These are phyloP conservation scores for Podospora sp. DNA, from an alignment of 495 filamentous ascomycete species.

Conservation along the genomic window DNA sequence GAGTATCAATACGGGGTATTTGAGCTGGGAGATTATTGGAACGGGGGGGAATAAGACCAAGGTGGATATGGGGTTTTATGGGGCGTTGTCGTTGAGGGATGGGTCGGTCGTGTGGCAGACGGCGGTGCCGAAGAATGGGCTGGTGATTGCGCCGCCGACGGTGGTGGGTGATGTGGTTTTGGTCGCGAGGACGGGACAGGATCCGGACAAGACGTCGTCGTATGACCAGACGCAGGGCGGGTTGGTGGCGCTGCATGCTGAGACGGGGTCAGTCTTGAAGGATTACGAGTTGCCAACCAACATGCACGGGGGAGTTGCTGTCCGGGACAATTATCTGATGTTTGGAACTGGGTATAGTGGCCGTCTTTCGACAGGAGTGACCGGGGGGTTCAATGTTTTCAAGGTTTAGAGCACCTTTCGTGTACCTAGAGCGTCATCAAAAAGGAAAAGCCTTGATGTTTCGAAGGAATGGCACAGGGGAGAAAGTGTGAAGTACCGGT, in stretches of 20 bases:
- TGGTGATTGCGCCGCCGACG: conserved; percentile 27
- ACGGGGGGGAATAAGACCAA: conserved; percentile 14
- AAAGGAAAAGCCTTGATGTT: no score
- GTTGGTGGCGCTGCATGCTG: conserved; percentile 18
- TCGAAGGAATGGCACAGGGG: no score
- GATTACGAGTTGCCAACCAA: conserved; percentile 5
- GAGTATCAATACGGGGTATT: conserved; percentile 7
- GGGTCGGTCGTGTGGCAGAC: conserved; percentile 39
- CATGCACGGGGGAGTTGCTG: conserved; percentile 20
- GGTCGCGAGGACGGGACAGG: conserved; percentile 22
- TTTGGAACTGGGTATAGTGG: no score
- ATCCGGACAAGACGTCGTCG: conserved; percentile 2
- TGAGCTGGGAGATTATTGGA: conserved; percentile 17
- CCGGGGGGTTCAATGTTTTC: no score
- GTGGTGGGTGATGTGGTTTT: conserved; percentile 39
- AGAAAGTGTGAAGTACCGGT: no score
- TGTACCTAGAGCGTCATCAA: no score
- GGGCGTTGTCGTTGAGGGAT: conserved; percentile 34
- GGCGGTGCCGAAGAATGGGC: conserved; percentile 15
- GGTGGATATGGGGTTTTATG: conserved; percentile 31
- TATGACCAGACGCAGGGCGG: conserved; percentile 10
- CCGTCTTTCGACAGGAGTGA: no score
- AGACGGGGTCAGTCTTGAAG: conserved; percentile 14
- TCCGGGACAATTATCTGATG: conserved; percentile 21
- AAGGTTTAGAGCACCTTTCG: no score